Evolutionary conservation across 192 early-diverging fungal genomes (phyloP).

Genomic region (Phycomyces blakesleeanus): DNA sequence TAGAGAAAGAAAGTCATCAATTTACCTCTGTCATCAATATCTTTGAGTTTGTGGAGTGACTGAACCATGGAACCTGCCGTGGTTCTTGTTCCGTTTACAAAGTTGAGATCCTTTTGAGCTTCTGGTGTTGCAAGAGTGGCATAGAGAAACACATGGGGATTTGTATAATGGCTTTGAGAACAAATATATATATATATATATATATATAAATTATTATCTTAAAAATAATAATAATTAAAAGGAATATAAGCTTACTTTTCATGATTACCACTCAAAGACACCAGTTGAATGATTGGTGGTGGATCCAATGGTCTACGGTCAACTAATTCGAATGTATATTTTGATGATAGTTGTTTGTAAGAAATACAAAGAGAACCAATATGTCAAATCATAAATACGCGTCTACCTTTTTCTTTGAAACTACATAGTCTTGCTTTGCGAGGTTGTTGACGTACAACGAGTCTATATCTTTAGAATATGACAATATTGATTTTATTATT

Average conservation of each 20-base stretch:
- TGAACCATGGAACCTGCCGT: slow-evolving; percentile 90
- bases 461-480: slow-evolving; percentile 5
- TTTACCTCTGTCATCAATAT: slow-evolving; percentile 62
- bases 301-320: slow-evolving; percentile 15
- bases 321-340: slow-evolving; percentile 1
- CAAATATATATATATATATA: background rate
- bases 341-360: background rate
- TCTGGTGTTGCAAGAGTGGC: background rate
- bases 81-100: slow-evolving; percentile 37
- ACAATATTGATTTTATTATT: background rate
- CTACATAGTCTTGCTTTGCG: slow-evolving; percentile 15
- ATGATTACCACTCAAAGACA: background rate
- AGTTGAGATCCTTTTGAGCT: slow-evolving; percentile 1
- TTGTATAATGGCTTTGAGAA: slow-evolving; percentile 8
- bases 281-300: slow-evolving; percentile 13
- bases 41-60: slow-evolving; percentile 82
- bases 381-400: no score
- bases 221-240: background rate
- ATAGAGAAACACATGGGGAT: slow-evolving; percentile 6
- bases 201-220: background rate
- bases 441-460: slow-evolving; percentile 15
- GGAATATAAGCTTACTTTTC: slow-evolving; percentile 3
- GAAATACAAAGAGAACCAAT: background rate
- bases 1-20: background rate
- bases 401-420: slow-evolving; percentile 20